Evolutionary conservation across 2,329 filamentous ascomycete genomes (phyloP), one percentile per base, ranked within the genome.

Genomic region (Cercospora sp.): DNA sequence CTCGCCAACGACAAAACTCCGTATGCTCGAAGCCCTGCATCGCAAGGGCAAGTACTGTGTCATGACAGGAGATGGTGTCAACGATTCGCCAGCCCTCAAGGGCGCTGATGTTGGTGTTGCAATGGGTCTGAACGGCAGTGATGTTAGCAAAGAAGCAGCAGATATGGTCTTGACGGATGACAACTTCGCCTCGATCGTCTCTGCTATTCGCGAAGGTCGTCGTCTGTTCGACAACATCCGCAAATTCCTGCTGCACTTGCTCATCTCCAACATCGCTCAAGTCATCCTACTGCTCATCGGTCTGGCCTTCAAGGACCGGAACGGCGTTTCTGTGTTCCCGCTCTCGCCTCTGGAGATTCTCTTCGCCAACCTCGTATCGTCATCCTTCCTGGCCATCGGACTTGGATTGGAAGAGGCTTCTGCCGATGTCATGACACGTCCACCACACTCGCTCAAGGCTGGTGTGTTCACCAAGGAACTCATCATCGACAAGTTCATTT

Each of bases 201-300:
- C 80, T 62, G 81, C 80, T 18, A 81, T 83, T 63, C 79, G 81
- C 69, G 80, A 82, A 71, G 81, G 81, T 7, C 80, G 81, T 30
- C 78, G 80, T 36, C 78, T 82, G 65, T 83, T 82, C 65, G 80
- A 82, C 77, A 83, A 83, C 68, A 82, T 83, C 51, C 79, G 82
- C 66, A 82, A 82, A 73, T 83, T 84, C 75, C 72, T 84, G n/a
- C 80, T 83, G 72, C 82, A 83, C 69, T 77, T 83, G 16, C 79
- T 84, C 73, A 81, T 82, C 75, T 82, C 79, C 65, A 84, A 84
- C 69, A 83, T 84, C 67, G 79, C 82, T 2, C 82, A 84, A 73
- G 81, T 83, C 45, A 80, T 83, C 68, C 79, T 83, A 13, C 80
- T 84, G 5, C 76, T 84, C 12, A 80, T 83, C 57, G 82, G 81